Base-by-base conservation (phyloP, 2,329 filamentous ascomycete genomes). In the Phoma sp. region DNA sequence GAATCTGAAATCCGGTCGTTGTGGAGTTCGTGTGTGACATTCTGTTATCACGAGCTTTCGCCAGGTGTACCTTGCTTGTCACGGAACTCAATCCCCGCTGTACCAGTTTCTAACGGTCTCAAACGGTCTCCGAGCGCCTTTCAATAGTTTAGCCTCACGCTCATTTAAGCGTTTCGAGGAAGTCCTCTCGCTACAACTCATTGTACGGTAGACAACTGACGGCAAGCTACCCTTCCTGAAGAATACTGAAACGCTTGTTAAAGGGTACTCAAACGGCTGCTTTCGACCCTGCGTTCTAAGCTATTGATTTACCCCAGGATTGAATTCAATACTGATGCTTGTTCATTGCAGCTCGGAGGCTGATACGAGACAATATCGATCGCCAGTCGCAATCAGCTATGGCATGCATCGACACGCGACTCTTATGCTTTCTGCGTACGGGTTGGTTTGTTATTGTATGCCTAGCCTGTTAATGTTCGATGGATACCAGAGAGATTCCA, bases 321-420 rank as follows among this genome's bases (percentile, higher is more conserved):
- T n/a, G n/a, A n/a, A n/a, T n/a, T n/a, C n/a, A n/a, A n/a, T n/a
- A n/a, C 92, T 96, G 78, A 98, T 88, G 18, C 91, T 92, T 5
- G 89, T 91, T 62, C 91, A 87, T 92, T 93, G 96, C 42, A 97
- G 80, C 60, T 81, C 82, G 60, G 86, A 83, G 56, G 88, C 88
- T 29, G 97, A n/a, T n/a, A n/a, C n/a, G n/a, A n/a, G n/a, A 92
- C 93, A 20, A 87, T 89, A 76, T n/a, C 93, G 93, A 47, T 90
- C 90, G 68, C 92, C 92, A 69, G 97, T 92, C 0, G 92, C 92
- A 92, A 98, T 98, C 68, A 98, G 89, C 76, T 87, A 97, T 40
- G 93, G 92, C 87, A 97, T 40, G 93, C 92, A 71, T 98, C 93
- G 2, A 92, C 88, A 65, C 93, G 89, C 68, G 87, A 91, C 61